Base-by-base conservation (phyloP, 2,329 filamentous ascomycete species). In the Alternaria burnsii region DNA sequence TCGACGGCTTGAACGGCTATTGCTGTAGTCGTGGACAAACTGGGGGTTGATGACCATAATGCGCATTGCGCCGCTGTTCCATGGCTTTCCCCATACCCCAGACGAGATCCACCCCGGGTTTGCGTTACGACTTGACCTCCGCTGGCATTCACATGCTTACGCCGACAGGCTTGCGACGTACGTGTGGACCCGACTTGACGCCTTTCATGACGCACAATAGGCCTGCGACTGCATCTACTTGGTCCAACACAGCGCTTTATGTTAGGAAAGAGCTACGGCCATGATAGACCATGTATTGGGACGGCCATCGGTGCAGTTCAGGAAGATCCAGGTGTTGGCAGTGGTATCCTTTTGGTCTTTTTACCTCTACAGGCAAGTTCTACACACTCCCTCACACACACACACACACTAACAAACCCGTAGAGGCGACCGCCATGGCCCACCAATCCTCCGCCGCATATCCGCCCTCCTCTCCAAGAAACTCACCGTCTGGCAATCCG, bases 271-370 rank as follows among this genome's bases (percentile, higher is more conserved):
- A 32, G 26, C 47, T 32, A 42, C 50, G 24, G 67, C 32, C 54
- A 79, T 79, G 77, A 78, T 78, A 67, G 94, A 98, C 80, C 94
- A 98, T 84, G 91, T 97, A 58, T 84, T 98, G 50, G 94, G 94
- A 65, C 89, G 93, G 66, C 94, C 94, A 34, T 97, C 94, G 62
- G 89, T 91, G 74, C 92, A 94, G 82, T 97, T 96, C 73, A 89
- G 94, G 66, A 93, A 96, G 74, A 89, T 96, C 52, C 94, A 98
- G 79, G 93, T 99, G 70, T 87, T 98, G 68, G 90, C 91, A 22
- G 95, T 98, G 14, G 86, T 98, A 56, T 89, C 91, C 0, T 95
- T 98, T 75, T 99, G 95, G 95, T 91, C 91, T 5, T 81, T 90
- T 47, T 97, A 97, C 77, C 83, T 97, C 28, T 86, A 90, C 73